Percentiles rank a stretch among this genome's conserved stretches.
phyloP scores from a whole-genome alignment of 2,329 filamentous ascomycete genomes.

The Colletotrichum liriopes region DNA sequence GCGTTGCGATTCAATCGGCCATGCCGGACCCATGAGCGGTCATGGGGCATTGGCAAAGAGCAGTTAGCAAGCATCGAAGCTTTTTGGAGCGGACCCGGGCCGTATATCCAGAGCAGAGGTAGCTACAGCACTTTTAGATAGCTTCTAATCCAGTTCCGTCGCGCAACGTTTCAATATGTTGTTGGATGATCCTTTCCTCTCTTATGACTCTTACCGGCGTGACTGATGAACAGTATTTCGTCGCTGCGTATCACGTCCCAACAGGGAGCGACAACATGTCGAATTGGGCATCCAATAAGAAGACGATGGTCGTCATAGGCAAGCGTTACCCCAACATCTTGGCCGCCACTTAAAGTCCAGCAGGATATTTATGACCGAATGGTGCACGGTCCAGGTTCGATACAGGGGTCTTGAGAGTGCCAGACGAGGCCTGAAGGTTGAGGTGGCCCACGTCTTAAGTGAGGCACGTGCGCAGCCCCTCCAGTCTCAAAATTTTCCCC shows the following conservation, averaged over 20 bases:
- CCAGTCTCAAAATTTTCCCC: conserved; percentile 41
- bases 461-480: conserved; percentile 42
- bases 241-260: neutral
- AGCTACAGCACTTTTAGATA: conserved; percentile 38
- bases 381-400: conserved; percentile 27
- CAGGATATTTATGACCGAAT: conserved; percentile 2
- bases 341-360: conserved; percentile 15
- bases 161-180: conserved; percentile 1
- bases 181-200: neutral
- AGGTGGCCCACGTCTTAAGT: conserved; percentile 6
- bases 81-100: conserved; percentile 31
- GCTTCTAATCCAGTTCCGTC: conserved; percentile 38
- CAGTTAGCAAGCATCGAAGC: conserved; percentile 39
- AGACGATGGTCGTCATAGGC: neutral
- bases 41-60: conserved; percentile 28
- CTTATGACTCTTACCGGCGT: neutral
- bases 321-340: neutral
- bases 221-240: neutral
- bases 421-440: neutral
- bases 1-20: conserved; percentile 36
- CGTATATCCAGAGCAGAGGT: conserved; percentile 30
- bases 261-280: no score
- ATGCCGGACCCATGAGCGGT: conserved; percentile 8
- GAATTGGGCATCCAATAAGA: neutral
- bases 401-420: conserved; percentile 27